phyloP scores from a whole-genome alignment of 169 alveolate genomes.

The Cryptosporidium andersoni region DNA sequence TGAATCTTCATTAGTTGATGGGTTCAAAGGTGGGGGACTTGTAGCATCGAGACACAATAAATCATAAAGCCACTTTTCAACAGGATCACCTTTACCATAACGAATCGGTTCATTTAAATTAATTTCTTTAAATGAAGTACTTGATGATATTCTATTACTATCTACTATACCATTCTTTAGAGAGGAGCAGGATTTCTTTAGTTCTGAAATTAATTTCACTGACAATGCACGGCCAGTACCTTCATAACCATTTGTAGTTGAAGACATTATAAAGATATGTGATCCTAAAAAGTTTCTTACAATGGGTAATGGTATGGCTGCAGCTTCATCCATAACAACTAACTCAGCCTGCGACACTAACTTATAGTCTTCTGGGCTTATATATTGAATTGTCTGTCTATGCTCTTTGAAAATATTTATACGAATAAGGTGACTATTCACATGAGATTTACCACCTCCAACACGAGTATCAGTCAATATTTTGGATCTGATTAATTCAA shows the following conservation, averaged over 20 bases:
- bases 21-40: constrained; percentile 82
- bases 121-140: constrained; percentile 81
- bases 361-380: constrained; percentile 83
- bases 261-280: constrained; percentile 93
- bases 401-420: constrained; percentile 85
- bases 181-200: constrained; percentile 77
- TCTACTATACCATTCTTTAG: constrained; percentile 44
- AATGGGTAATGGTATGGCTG: constrained; percentile 99
- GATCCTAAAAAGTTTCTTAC: constrained; percentile 91
- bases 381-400: constrained; percentile 87
- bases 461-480: constrained; percentile 37
- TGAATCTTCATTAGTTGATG: neutral
- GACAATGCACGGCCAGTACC: constrained; percentile 99
- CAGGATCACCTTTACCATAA: constrained; percentile 95
- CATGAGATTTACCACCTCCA: constrained; percentile 74
- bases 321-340: constrained; percentile 99
- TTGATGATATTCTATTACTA: constrained; percentile 16
- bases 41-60: constrained; percentile 96
- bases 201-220: constrained; percentile 92
- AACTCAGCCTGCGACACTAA: constrained; percentile 80
- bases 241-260: constrained; percentile 99
- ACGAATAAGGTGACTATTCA: constrained; percentile 78
- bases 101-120: constrained; percentile 95
- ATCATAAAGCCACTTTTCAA: constrained; percentile 97
- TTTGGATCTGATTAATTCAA: constrained; percentile 81